Base-by-base conservation (phyloP, 176 grass and related monocot species). In the Hordeum marinum region DNA sequence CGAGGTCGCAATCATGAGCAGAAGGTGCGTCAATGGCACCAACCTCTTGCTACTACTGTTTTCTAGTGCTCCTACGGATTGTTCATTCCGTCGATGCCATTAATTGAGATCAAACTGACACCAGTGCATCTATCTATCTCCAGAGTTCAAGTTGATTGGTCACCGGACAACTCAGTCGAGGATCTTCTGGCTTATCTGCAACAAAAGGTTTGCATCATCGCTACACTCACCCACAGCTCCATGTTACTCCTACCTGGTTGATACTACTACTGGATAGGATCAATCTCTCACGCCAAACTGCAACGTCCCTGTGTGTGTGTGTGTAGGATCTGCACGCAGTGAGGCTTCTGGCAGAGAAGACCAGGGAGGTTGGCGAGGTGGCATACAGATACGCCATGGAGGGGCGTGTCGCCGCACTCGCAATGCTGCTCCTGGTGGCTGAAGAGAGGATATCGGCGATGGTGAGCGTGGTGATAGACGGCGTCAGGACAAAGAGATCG, bases 291-390 rank as follows among this genome's bases (percentile, higher is more conserved):
- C 62, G 11, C 67, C 18, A 80, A 46, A 57, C 43, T 40, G 75
- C 3, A 9, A 68, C 46, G 24, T 90, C 14, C 63, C 29, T 65
- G 9, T 59, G 5, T 76, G 41, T 87, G 72, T 77, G 41, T 29
- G 41, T 90, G 72, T 48, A 92, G 91, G 91, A 92, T 71, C 63
- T 87, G 57, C 82, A 42, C 39, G 85, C 85, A 17, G 61, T 90
- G n/a, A 92, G 57, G 65, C 66, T 90, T 58, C 81, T 92, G 36
- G 91, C 81, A 72, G 87, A 87, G 81, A 92, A 73, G 85, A 93
- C 91, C 25, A 85, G 64, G 21, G 77, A 82, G 46, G 29, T 75
- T 52, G 91, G 81, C 8, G 91, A 87, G 69, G 78, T 93, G 52
- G 88, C 85, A 13, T 75, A 93, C n/a, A 85, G 41, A 45, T 82